Percentiles rank a stretch among this genome's conserved stretches.
These are phyloP conservation scores for Anacardium occidentale DNA, from an alignment of 345 rosid genomes.

Conservation along the genomic window DNA sequence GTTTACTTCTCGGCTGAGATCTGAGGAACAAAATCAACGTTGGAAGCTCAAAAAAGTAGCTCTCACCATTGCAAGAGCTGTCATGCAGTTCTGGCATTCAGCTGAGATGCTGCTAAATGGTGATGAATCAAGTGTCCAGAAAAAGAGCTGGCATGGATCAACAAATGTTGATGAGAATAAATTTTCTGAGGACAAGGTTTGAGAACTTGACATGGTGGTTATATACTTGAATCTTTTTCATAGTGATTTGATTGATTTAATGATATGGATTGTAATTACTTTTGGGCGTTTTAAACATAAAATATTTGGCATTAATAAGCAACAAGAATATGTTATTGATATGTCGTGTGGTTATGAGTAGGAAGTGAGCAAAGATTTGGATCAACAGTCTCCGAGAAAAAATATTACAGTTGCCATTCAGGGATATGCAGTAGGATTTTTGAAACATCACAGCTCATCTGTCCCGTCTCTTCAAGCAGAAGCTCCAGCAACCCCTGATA, in stretches of 20 bases:
- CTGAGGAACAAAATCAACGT: constrained; percentile 47
- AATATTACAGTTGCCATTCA: constrained; percentile 39
- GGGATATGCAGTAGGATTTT: constrained; percentile 81
- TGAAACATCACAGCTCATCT: constrained; percentile 52
- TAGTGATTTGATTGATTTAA: neutral
- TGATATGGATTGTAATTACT: neutral
- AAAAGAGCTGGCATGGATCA: constrained; percentile 25
- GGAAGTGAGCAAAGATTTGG: constrained; percentile 48
- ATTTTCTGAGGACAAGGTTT: constrained; percentile 35
- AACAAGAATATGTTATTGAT: neutral
- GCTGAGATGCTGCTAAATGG: constrained; percentile 47
- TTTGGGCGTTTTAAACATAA: neutral
- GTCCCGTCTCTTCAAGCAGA: constrained; percentile 53
- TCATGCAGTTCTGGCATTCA: constrained; percentile 85
- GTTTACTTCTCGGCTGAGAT: constrained; percentile 56
- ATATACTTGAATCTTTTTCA: constrained; percentile 6
- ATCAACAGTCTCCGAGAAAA: constrained; percentile 34
- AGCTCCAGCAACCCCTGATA: constrained; percentile 61
- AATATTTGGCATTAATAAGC: neutral
- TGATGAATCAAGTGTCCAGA: constrained; percentile 30
- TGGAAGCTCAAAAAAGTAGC: constrained; percentile 63
- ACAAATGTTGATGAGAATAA: constrained; percentile 27
- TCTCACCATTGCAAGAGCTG: constrained; percentile 67
- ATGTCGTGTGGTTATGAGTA: constrained; percentile 31
- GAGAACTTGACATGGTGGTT: constrained; percentile 37